Conservation (phyloP, 352 stramenopile species). For the Lagenidium giganteum region DNA sequence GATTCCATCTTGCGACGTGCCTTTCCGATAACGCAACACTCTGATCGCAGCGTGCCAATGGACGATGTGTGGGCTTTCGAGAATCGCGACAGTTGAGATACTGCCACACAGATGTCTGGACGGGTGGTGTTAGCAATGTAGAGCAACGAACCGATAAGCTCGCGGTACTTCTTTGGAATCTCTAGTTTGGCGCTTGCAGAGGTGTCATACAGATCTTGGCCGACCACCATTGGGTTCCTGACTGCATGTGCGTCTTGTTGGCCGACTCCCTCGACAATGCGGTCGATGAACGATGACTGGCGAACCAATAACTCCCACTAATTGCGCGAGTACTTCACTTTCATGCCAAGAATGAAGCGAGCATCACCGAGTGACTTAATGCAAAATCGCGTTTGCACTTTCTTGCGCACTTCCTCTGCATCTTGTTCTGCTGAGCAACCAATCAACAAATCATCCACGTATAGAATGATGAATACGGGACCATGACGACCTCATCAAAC, state of each 20-base stretch:
- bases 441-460: slow-evolving; percentile 8
- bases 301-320: too few species aligned
- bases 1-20: slow-evolving; percentile 1
- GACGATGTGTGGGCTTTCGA: slow-evolving; percentile 8
- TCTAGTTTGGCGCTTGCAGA: too few species aligned
- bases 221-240: too few species aligned
- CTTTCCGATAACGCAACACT: slow-evolving; percentile 16
- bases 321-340: slow-evolving; percentile 5
- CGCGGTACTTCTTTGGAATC: too few species aligned
- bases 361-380: slow-evolving; percentile 12
- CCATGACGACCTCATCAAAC: too few species aligned
- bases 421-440: slow-evolving; percentile 3
- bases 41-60: slow-evolving; percentile 14
- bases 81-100: slow-evolving; percentile 4
- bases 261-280: too few species aligned
- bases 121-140: slow-evolving; percentile 17
- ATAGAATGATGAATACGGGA: slow-evolving; percentile 12
- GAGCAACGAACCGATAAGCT: too few species aligned
- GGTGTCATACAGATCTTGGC: too few species aligned
- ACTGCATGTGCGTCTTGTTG: too few species aligned
- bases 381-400: not conserved
- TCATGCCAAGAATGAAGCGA: slow-evolving; percentile 14
- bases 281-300: too few species aligned
- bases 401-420: not conserved
- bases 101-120: slow-evolving; percentile 10